These are phyloP conservation scores for Globisporangium cederbergense DNA, from an alignment of 352 stramenopile genomes.

Conservation along the genomic window DNA sequence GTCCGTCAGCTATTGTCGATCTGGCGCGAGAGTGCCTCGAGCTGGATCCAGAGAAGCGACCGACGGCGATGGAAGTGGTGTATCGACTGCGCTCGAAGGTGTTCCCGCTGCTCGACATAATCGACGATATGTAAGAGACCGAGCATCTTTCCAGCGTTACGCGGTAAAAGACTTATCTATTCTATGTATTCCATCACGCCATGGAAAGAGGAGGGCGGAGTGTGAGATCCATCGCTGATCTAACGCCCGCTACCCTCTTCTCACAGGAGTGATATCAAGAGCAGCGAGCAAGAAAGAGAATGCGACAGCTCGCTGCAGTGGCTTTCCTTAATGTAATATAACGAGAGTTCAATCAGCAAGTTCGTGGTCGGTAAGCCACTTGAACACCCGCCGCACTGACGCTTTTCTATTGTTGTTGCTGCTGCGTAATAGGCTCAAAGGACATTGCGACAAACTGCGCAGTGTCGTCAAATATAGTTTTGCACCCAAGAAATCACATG, in stretches of 20 bases:
- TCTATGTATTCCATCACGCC: constrained; percentile 8
- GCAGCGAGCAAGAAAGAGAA: not conserved
- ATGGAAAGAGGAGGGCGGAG: not conserved
- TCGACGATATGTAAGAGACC: constrained; percentile 3
- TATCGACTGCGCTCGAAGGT: constrained; percentile 61
- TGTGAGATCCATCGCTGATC: not conserved
- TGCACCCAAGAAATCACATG: not conserved
- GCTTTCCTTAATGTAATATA: constrained; percentile 6
- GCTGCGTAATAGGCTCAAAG: not conserved
- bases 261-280: not conserved
- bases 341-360: constrained; percentile 1
- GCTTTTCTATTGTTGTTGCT: not conserved
- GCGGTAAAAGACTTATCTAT: constrained; percentile 9
- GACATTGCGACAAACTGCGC: not conserved
- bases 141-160: not conserved
- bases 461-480: not conserved
- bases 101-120: constrained; percentile 27
- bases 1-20: constrained; percentile 43
- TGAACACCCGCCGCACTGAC: not conserved
- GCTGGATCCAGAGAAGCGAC: constrained; percentile 53
- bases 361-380: constrained; percentile 3
- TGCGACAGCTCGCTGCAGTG: not conserved
- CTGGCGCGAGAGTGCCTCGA: constrained; percentile 60
- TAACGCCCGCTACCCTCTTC: not conserved
- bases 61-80: constrained; percentile 66